A percentile compares a stretch with the other conserved stretches of the same genome.
Conservation (phyloP, 306 rosid genomes). For the Cucurbita argyrosperma region DNA sequence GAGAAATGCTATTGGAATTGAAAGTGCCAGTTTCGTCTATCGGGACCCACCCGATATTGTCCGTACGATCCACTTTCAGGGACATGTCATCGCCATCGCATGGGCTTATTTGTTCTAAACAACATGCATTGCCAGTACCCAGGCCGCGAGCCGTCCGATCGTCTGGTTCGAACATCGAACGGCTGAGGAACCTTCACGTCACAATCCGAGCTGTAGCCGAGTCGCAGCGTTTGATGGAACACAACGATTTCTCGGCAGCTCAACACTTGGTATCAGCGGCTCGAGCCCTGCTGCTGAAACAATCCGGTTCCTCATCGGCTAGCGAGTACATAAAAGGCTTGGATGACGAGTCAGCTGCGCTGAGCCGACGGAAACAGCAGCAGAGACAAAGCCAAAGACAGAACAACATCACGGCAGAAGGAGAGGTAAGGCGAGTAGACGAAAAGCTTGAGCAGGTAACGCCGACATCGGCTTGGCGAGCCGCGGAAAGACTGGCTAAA, state of each 20-base stretch:
- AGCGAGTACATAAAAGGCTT: constrained; percentile 45
- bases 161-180: constrained; percentile 22
- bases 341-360: constrained; percentile 52
- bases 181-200: constrained; percentile 60
- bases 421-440: constrained; percentile 9
- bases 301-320: constrained; percentile 30
- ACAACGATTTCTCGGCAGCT: constrained; percentile 44
- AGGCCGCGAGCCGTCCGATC: constrained; percentile 65
- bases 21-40: constrained; percentile 38
- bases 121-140: constrained; percentile 42
- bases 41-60: constrained; percentile 46
- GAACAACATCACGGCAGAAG: constrained; percentile 2
- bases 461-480: constrained; percentile 94
- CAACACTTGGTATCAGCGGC: constrained; percentile 60
- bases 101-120: constrained; percentile 33
- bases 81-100: constrained; percentile 43
- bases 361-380: constrained; percentile 35
- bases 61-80: constrained; percentile 47
- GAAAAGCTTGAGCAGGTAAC: constrained; percentile 74
- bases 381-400: constrained; percentile 21
- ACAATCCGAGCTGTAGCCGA: constrained; percentile 69
- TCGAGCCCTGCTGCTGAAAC: constrained; percentile 49
- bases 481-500: constrained; percentile 85
- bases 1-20: constrained; percentile 57
- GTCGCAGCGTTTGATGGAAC: constrained; percentile 41